Evolutionary conservation across 495 filamentous ascomycete species (phyloP).

Genomic region (Clavariopsis aquatica): DNA sequence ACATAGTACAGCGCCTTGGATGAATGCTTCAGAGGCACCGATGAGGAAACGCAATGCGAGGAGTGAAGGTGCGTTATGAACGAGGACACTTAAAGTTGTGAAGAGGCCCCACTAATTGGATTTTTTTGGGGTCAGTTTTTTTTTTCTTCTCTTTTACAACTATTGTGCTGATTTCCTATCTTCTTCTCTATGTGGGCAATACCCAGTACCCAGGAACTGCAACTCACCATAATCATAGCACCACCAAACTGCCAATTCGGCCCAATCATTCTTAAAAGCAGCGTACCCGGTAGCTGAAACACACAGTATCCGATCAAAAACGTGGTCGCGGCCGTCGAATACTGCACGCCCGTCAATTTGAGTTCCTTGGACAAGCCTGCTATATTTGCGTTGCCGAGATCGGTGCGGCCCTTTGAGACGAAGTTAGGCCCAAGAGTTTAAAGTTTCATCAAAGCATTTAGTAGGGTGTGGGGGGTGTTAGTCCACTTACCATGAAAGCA

Average conservation of each 20-base stretch:
- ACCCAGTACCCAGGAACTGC: too few relatives aligned
- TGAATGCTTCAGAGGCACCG: constrained; percentile 5
- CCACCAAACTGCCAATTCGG: constrained; percentile 1
- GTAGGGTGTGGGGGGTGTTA: too few relatives aligned
- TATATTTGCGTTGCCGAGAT: constrained; percentile 12
- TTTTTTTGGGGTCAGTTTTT: too few relatives aligned
- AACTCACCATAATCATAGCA: constrained; percentile 1
- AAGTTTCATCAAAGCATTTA: too few relatives aligned
- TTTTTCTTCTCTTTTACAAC: too few relatives aligned
- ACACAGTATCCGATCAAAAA: constrained; percentile 12
- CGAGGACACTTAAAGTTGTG: background rate
- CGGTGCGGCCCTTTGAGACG: constrained; percentile 8
- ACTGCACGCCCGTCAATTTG: background rate
- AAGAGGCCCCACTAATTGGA: constrained; percentile 1
- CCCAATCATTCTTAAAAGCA: constrained; percentile 9
- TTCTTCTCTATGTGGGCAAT: too few relatives aligned
- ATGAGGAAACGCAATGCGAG: background rate
- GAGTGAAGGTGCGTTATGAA: background rate
- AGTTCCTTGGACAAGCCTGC: constrained; percentile 13
- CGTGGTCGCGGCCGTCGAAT: background rate
- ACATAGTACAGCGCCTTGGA: constrained; percentile 13
- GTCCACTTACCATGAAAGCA: constrained; percentile 2
- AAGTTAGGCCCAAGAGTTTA: too few relatives aligned
- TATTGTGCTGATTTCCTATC: too few relatives aligned
- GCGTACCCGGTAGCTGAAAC: constrained; percentile 17